These are phyloP conservation scores for Apiospora hydei DNA, from an alignment of 2,329 filamentous ascomycete species.

Conservation along the genomic window DNA sequence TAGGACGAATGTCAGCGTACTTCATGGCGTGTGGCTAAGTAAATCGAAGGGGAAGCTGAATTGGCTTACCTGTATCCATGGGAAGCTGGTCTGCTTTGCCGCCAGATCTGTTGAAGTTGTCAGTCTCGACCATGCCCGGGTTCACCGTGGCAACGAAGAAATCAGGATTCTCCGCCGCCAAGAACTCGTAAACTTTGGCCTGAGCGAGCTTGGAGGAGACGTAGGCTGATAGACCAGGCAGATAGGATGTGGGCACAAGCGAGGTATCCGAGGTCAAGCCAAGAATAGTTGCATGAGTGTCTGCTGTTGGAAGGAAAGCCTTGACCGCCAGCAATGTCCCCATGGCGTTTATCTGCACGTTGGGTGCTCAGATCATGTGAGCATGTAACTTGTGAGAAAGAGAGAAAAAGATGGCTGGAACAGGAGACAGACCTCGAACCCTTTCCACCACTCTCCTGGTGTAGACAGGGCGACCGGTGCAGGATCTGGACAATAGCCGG, in stretches of 20 bases:
- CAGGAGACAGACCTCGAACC: too few species aligned
- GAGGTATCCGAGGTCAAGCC: constrained; percentile 34
- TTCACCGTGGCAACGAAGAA: constrained; percentile 49
- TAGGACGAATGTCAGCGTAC: too few species aligned
- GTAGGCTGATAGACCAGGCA: constrained; percentile 39
- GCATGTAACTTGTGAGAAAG: too few species aligned
- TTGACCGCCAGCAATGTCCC: too few species aligned
- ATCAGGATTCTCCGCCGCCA: constrained; percentile 45
- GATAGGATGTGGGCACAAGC: constrained; percentile 34
- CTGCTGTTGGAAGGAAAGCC: constrained; percentile 21
- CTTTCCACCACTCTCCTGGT: too few species aligned
- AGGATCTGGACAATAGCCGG: too few species aligned
- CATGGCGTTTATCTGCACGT: too few species aligned
- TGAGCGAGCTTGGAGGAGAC: constrained; percentile 42
- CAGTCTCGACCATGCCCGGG: constrained; percentile 50
- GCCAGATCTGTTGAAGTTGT: constrained; percentile 28
- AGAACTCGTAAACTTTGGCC: constrained; percentile 45
- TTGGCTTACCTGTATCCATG: neutral
- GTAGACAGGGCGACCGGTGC: too few species aligned
- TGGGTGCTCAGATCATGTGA: too few species aligned
- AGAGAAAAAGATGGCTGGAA: too few species aligned
- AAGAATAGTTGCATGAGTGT: constrained; percentile 31
- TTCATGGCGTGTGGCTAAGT: neutral
- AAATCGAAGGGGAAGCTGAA: neutral
- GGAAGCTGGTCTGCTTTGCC: neutral